phyloP scores from a whole-genome alignment of 495 filamentous ascomycete genomes.

The Aspergillus wentii region DNA sequence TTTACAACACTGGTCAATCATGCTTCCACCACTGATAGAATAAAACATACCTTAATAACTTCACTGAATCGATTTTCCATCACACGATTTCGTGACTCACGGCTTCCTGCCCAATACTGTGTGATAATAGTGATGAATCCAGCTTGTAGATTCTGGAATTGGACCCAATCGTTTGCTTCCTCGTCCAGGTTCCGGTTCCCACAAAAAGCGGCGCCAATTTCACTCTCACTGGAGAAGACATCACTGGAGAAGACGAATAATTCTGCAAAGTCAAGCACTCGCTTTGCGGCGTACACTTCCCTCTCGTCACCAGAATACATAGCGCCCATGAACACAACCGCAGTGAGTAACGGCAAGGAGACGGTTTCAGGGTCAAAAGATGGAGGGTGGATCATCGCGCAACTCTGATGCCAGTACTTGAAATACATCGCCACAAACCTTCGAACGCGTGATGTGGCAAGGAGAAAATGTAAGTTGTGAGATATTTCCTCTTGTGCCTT shows the following conservation, averaged over 20 bases:
- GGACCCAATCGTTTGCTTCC: constrained; percentile 27
- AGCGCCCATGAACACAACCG: constrained; percentile 41
- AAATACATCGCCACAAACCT: constrained; percentile 39
- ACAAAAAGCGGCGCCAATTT: constrained; percentile 27
- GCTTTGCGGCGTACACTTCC: constrained; percentile 33
- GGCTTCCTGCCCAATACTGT: constrained; percentile 46
- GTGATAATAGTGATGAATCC: constrained; percentile 35
- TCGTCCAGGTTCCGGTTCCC: constrained; percentile 16
- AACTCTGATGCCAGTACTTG: constrained; percentile 43
- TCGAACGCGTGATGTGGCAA: constrained; percentile 38
- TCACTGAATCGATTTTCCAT: constrained; percentile 43
- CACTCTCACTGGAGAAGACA: constrained; percentile 35
- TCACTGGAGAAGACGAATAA: constrained; percentile 40
- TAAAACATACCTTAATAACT: constrained; percentile 29
- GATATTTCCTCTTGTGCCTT: constrained; percentile 39
- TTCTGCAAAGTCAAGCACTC: constrained; percentile 43
- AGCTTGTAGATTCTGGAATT: constrained; percentile 41
- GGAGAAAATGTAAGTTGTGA: constrained; percentile 29
- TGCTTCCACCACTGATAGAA: neutral
- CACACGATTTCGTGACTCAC: constrained; percentile 31
- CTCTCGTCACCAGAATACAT: constrained; percentile 40
- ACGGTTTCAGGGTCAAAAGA: constrained; percentile 35
- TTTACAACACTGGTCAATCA: constrained; percentile 4
- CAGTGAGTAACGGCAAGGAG: constrained; percentile 31
- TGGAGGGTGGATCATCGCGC: constrained; percentile 34